Conservation (phyloP, 2,329 filamentous ascomycete genomes). For the Phialocephala sp. region DNA sequence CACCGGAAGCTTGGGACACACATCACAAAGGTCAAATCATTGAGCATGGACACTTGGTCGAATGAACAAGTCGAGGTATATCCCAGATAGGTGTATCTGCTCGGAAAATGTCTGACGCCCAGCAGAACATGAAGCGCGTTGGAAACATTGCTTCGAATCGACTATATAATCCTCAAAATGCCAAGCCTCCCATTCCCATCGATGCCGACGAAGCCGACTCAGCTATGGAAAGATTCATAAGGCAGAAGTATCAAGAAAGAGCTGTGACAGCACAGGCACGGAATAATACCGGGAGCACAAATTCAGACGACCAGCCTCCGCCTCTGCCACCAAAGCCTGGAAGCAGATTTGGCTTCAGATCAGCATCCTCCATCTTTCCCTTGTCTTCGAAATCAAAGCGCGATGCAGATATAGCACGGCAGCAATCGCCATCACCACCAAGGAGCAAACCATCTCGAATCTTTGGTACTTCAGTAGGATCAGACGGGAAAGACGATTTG, state of each 20-base stretch:
- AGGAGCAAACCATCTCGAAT: constrained; percentile 65
- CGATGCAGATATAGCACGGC: constrained; percentile 29
- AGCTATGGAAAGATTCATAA: constrained; percentile 93
- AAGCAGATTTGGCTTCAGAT: constrained; percentile 66
- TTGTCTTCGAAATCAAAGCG: constrained; percentile 55
- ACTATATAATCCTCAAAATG: constrained; percentile 85
- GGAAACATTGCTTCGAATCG: constrained; percentile 88
- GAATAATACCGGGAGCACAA: constrained; percentile 50
- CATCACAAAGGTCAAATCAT: constrained; percentile 96
- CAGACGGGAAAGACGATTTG: constrained; percentile 59
- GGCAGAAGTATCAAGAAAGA: constrained; percentile 84
- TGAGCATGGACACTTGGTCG: constrained; percentile 98
- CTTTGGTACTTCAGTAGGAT: constrained; percentile 72
- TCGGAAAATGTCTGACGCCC: constrained; percentile 26
- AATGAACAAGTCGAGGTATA: constrained; percentile 94
- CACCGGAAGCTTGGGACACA: constrained; percentile 98
- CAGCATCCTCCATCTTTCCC: constrained; percentile 59
- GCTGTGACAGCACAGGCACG: constrained; percentile 53
- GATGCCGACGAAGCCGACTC: constrained; percentile 93
- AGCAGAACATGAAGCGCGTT: constrained; percentile 89
- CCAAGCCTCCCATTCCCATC: constrained; percentile 82
- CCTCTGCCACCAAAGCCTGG: constrained; percentile 67
- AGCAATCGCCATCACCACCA: constrained; percentile 37
- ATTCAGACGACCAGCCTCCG: constrained; percentile 58
- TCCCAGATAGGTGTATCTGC: constrained; percentile 7